Evolutionary conservation across 1,284 basidiomycete species (phyloP), one percentile per base, ranked within the genome.

Genomic region (Uromyces viciae-fabae): DNA sequence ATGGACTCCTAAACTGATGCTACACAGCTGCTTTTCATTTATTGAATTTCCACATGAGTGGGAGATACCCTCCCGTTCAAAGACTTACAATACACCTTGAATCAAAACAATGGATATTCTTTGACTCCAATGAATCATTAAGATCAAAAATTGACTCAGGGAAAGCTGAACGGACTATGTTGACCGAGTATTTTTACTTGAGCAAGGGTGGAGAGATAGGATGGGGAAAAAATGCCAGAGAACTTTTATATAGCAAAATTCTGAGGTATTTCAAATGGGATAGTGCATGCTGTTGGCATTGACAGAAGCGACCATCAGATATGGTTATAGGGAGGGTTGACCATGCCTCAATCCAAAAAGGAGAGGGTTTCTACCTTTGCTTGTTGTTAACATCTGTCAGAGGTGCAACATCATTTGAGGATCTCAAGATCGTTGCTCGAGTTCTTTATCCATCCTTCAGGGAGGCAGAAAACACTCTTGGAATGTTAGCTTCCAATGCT

Each of bases 321-420:
- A 85, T 86, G 0, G n/a, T n/a, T n/a, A 78, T 88, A 25, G 88
- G 88, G 0, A 75, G 86, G 0, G 88, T 88, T 85, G 87, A 86
- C 72, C 87, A 84, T 83, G 83, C 85, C 8, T 76, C 82, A 22
- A 87, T 86, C 8, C 85, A 83, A 25, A n/a, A 14, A 31, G 58
- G 58, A 8, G n/a, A 60, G n/a, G 36, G 58, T 9, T 60, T 31
- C 25, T 60, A 60, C 36, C 4, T 60, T 15, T 33, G 58, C 3
- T 5, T 60, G 3, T 28, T 60, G 9, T 28, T 60, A 4, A 25
- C 36, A 3, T 11, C 28, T 33, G 2, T 3, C 3, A 60, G 36
- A 19, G 58, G 25, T 31, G 9, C 7, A 9, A 4, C 5, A 5
- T 60, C 58, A 5, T 60, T 60, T 28, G 58, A 60, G n/a, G 25